phyloP scores from a whole-genome alignment of 768 basidiomycete species.

The Hemileccinum rubropunctum region DNA sequence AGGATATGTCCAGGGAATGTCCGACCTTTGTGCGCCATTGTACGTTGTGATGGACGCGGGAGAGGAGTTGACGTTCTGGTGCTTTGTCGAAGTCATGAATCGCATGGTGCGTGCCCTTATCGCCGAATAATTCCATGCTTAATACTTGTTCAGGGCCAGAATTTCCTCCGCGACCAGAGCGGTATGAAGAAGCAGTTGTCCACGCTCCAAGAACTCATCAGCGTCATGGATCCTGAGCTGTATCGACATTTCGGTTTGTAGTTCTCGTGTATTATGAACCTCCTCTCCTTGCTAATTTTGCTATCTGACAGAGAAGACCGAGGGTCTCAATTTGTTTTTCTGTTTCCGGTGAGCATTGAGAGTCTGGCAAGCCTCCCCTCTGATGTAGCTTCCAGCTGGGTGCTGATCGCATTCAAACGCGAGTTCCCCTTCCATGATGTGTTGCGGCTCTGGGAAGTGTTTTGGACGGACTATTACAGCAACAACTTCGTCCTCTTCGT shows the following conservation, averaged over 20 bases:
- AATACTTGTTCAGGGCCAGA: conserved; percentile 64
- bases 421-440: conserved; percentile 95
- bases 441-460: conserved; percentile 86
- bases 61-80: conserved; percentile 94
- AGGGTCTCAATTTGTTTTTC: conserved; percentile 93
- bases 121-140: neutral
- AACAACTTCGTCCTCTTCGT: conserved; percentile 88
- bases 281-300: neutral
- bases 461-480: conserved; percentile 92
- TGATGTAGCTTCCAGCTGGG: conserved; percentile 55
- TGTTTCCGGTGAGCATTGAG: conserved; percentile 80
- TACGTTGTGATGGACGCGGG: conserved; percentile 90
- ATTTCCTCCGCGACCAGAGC: conserved; percentile 94
- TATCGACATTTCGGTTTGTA: conserved; percentile 80
- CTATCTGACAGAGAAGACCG: conserved; percentile 67
- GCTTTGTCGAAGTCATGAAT: conserved; percentile 92
- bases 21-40: conserved; percentile 89
- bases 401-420: conserved; percentile 92
- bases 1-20: conserved; percentile 99
- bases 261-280: neutral
- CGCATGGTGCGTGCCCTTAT: conserved; percentile 68
- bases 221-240: conserved; percentile 93
- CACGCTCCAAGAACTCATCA: conserved; percentile 86
- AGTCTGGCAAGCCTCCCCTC: neutral
- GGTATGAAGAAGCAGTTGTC: conserved; percentile 96